Evolutionary conservation across 331 rosid genomes (phyloP).

Genomic region (Arachis monticola): DNA sequence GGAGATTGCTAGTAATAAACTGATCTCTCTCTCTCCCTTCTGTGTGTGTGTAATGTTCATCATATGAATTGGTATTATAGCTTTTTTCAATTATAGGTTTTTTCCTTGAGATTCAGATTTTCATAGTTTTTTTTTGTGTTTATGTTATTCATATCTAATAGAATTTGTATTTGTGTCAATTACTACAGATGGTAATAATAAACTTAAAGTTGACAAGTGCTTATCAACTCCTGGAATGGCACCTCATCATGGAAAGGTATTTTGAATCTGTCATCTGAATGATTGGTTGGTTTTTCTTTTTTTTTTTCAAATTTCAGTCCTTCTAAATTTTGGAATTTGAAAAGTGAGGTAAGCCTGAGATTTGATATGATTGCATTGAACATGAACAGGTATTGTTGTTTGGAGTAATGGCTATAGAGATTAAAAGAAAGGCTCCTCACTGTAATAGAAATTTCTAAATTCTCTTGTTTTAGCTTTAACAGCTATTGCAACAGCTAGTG

Average conservation of each 20-base stretch:
- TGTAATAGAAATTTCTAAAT: too few species aligned
- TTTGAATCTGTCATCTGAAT: conserved; percentile 1
- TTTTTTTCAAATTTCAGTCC: too few species aligned
- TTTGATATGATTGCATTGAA: too few species aligned
- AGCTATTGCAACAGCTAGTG: too few species aligned
- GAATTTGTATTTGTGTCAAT: conserved; percentile 24
- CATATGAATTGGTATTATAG: not conserved
- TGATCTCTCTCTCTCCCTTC: conserved; percentile 29
- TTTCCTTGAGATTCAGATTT: not conserved
- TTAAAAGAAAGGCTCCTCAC: too few species aligned
- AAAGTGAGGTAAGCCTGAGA: too few species aligned
- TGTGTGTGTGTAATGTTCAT: not conserved
- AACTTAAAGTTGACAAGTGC: conserved; percentile 94
- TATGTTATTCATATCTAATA: conserved; percentile 26
- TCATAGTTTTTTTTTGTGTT: not conserved
- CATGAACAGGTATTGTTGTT: too few species aligned
- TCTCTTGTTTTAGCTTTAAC: too few species aligned
- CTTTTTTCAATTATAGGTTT: not conserved
- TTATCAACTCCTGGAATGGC: conserved; percentile 97
- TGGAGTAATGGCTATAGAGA: too few species aligned
- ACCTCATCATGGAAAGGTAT: conserved; percentile 88
- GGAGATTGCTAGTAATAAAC: conserved; percentile 86
- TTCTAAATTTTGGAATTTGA: too few species aligned
- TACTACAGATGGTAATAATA: conserved; percentile 66
- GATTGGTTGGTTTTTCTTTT: too few species aligned